Conservation (phyloP, 768 basidiomycete species). For the Termitomyces sp. region DNA sequence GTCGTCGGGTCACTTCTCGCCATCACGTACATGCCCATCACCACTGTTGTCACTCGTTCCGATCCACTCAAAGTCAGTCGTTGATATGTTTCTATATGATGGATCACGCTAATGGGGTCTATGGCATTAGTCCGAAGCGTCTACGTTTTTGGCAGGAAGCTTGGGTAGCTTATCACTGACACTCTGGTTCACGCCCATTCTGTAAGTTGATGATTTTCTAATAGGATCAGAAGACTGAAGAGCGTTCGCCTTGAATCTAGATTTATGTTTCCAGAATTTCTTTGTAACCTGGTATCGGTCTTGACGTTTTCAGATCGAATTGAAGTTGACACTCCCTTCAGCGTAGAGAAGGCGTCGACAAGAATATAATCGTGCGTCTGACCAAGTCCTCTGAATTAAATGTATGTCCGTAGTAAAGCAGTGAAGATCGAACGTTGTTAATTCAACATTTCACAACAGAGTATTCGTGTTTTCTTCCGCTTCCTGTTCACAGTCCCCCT, state of each 20-base stretch:
- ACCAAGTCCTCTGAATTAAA: constrained; percentile 82
- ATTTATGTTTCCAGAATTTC: constrained; percentile 63
- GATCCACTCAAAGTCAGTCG: constrained; percentile 52
- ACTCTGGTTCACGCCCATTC: constrained; percentile 65
- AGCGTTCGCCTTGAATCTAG: constrained; percentile 42
- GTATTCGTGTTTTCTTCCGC: constrained; percentile 66
- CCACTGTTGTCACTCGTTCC: constrained; percentile 56
- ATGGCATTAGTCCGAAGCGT: constrained; percentile 54
- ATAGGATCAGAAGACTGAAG: constrained; percentile 9
- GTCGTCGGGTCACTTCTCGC: constrained; percentile 55
- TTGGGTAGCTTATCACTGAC: constrained; percentile 66
- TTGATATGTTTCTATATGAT: not conserved
- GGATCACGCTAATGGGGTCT: constrained; percentile 2
- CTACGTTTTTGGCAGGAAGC: constrained; percentile 63
- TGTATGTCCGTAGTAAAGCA: constrained; percentile 26
- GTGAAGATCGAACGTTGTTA: no score
- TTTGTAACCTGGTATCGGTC: constrained; percentile 50
- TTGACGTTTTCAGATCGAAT: not conserved
- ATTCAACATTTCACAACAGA: constrained; percentile 29
- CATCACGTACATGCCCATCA: constrained; percentile 60
- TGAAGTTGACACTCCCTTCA: constrained; percentile 18
- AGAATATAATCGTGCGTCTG: constrained; percentile 58
- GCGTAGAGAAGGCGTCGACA: constrained; percentile 61
- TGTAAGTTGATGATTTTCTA: constrained; percentile 35
- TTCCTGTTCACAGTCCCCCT: constrained; percentile 65